Conservation (phyloP, 116 monocot species). For the Zostera marina region DNA sequence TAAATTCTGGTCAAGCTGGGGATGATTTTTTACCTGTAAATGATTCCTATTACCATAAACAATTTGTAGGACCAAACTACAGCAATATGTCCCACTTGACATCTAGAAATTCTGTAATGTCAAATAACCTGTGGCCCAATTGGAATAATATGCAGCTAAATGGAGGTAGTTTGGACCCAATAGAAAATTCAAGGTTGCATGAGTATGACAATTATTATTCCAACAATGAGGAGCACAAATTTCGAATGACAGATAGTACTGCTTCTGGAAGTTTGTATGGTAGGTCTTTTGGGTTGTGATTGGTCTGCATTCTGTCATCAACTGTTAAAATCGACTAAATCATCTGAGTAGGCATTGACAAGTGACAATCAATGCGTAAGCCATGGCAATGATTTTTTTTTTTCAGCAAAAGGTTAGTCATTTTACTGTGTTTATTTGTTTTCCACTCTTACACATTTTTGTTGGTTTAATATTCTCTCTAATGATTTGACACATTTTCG, state of each 20-base stretch:
- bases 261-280: slow-evolving; percentile 32
- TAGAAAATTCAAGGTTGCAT: slow-evolving; percentile 35
- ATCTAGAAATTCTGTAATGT: slow-evolving; percentile 17
- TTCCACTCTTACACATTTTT: too few species aligned
- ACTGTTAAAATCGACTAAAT: neutral
- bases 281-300: slow-evolving; percentile 55
- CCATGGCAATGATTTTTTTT: too few species aligned
- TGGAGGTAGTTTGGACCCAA: slow-evolving; percentile 19
- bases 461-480: too few species aligned
- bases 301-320: neutral
- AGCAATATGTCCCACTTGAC: slow-evolving; percentile 23
- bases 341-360: neutral
- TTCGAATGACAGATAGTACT: slow-evolving; percentile 17
- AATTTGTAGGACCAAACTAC: slow-evolving; percentile 25
- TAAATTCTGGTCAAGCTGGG: slow-evolving; percentile 24
- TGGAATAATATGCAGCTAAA: slow-evolving; percentile 29
- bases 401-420: too few species aligned
- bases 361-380: too few species aligned
- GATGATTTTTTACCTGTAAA: slow-evolving; percentile 28
- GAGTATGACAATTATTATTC: slow-evolving; percentile 26
- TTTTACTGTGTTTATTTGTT: too few species aligned
- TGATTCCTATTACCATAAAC: slow-evolving; percentile 36
- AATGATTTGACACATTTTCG: too few species aligned
- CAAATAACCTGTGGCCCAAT: slow-evolving; percentile 40
- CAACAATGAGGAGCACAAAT: slow-evolving; percentile 38